phyloP scores from a whole-genome alignment of 805 yeast genomes.

The Saturnispora ahearnii region DNA sequence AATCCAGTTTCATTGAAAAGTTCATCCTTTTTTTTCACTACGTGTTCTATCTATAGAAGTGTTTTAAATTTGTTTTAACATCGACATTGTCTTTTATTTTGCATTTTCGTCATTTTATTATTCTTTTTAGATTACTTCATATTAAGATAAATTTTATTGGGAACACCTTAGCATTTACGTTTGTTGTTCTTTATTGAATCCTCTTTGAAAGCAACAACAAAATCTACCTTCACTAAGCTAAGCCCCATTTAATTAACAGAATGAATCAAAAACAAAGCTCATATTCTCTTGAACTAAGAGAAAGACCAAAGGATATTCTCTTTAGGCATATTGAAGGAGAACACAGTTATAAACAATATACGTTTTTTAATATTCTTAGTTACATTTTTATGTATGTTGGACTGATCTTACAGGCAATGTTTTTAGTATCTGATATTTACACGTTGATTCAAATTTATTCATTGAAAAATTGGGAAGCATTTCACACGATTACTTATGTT shows the following conservation, averaged over 20 bases:
- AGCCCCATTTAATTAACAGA: background rate
- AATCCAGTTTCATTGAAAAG: background rate
- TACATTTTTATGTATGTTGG: slow-evolving; percentile 32
- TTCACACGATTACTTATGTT: slow-evolving; percentile 26
- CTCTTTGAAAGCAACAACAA: background rate
- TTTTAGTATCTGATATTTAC: slow-evolving; percentile 63
- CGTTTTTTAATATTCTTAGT: slow-evolving; percentile 34
- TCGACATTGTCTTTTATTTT: background rate
- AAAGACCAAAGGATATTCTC: slow-evolving; percentile 2
- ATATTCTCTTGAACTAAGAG: background rate
- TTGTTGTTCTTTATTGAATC: no score
- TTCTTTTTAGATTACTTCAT: background rate
- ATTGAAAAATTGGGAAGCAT: slow-evolving; percentile 37
- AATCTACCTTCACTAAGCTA: background rate
- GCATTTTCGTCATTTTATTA: background rate
- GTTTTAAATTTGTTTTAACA: background rate
- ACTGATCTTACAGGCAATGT: slow-evolving; percentile 42
- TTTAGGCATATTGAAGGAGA: slow-evolving; percentile 22
- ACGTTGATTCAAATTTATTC: slow-evolving; percentile 70
- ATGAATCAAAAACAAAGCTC: slow-evolving; percentile 2
- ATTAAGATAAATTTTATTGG: background rate
- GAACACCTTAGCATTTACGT: no score
- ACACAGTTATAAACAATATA: slow-evolving; percentile 29
- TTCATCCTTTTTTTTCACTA: background rate
- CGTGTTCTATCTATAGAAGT: background rate